phyloP scores from a whole-genome alignment of 2,329 filamentous ascomycete genomes.

The Fusarium neocosmosporiellum region DNA sequence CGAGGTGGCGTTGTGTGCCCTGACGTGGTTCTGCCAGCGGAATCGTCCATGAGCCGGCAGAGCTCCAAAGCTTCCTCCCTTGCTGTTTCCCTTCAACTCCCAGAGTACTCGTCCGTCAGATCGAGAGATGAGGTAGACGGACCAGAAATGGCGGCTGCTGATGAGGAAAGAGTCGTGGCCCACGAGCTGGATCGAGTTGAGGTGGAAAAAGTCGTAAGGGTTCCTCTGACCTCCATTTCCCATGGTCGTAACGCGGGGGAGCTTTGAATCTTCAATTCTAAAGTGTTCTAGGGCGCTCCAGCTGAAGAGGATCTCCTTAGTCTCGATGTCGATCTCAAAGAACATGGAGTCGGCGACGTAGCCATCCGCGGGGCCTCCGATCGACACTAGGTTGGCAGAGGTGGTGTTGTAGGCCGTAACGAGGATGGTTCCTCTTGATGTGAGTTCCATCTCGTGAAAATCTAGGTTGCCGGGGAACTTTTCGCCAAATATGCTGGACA shows the following conservation, averaged over 20 bases:
- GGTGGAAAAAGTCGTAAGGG: slow-evolving; percentile 41
- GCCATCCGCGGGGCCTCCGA: slow-evolving; percentile 31
- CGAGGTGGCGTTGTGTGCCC: slow-evolving; percentile 36
- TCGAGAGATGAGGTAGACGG: slow-evolving; percentile 35
- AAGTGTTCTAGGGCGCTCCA: slow-evolving; percentile 55
- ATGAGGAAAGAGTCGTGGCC: slow-evolving; percentile 36
- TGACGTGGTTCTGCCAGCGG: slow-evolving; percentile 51
- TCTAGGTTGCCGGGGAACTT: slow-evolving; percentile 22
- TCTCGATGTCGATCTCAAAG: slow-evolving; percentile 56
- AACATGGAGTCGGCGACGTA: slow-evolving; percentile 49
- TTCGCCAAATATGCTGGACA: slow-evolving; percentile 2
- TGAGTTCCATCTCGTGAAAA: slow-evolving; percentile 40
- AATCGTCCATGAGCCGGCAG: slow-evolving; percentile 45
- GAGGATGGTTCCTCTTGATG: slow-evolving; percentile 35
- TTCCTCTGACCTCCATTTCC: slow-evolving; percentile 16
- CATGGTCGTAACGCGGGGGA: slow-evolving; percentile 14
- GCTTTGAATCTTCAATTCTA: slow-evolving; percentile 22
- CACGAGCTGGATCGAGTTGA: slow-evolving; percentile 41
- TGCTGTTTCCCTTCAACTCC: slow-evolving; percentile 39
- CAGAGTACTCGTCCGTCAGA: slow-evolving; percentile 36
- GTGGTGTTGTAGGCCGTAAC: slow-evolving; percentile 42
- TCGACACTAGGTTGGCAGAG: slow-evolving; percentile 13
- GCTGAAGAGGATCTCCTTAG: slow-evolving; percentile 51
- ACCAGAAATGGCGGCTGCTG: slow-evolving; percentile 39
- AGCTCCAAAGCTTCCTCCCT: slow-evolving; percentile 39